phyloP scores from a whole-genome alignment of 2,329 filamentous ascomycete species.

The Hymenoscyphus infarciens region DNA sequence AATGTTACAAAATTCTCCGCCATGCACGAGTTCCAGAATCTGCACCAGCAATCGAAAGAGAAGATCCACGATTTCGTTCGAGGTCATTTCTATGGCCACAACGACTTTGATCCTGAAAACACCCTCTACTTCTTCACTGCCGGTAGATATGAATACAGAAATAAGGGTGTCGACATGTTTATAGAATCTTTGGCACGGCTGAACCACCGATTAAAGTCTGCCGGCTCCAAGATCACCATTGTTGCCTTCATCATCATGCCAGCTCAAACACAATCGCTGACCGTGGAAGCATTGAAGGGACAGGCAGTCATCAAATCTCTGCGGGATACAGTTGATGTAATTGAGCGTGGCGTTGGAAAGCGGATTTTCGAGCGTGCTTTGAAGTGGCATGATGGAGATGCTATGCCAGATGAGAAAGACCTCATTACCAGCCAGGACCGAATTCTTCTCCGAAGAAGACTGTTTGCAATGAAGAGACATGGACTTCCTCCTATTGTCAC shows the following conservation, averaged over 20 bases:
- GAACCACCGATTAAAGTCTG: conserved; percentile 84
- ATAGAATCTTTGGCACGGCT: conserved; percentile 92
- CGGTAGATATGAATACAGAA: conserved; percentile 94
- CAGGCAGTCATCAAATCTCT: conserved; percentile 97
- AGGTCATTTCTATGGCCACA: conserved; percentile 97
- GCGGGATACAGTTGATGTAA: conserved; percentile 86
- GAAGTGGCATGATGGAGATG: conserved; percentile 91
- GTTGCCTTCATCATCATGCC: conserved; percentile 99
- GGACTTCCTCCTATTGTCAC: conserved; percentile 92
- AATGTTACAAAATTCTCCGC: conserved; percentile 99
- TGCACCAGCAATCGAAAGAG: conserved; percentile 94
- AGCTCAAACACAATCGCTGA: conserved; percentile 89
- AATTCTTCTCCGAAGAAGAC: conserved; percentile 80
- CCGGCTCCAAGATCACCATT: conserved; percentile 86
- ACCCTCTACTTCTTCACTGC: conserved; percentile 98
- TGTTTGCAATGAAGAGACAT: conserved; percentile 96
- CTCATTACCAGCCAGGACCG: conserved; percentile 89
- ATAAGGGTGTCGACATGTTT: conserved; percentile 99
- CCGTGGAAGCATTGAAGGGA: conserved; percentile 91
- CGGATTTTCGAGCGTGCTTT: conserved; percentile 93
- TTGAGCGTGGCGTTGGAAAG: conserved; percentile 87
- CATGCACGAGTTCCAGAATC: conserved; percentile 97
- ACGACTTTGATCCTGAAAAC: conserved; percentile 94
- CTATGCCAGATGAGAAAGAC: conserved; percentile 94
- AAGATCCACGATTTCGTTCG: conserved; percentile 98